Evolutionary conservation across 805 yeast genomes (phyloP).

Genomic region (Pichia cephalocereana): DNA sequence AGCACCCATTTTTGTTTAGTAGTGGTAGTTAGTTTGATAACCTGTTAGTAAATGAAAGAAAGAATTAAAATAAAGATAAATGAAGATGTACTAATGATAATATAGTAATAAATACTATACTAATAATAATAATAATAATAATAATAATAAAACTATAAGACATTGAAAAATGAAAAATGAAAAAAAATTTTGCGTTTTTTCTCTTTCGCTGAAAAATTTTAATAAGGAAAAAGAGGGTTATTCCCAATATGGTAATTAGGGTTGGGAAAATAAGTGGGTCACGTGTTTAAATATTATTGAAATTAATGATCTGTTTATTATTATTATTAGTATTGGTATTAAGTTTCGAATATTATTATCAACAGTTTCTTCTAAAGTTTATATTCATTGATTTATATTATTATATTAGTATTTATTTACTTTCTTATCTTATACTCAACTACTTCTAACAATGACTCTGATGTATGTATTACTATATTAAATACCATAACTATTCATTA

Average conservation of each 20-base stretch:
- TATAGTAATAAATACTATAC: background rate
- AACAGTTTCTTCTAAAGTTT: too few species aligned
- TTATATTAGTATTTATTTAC: too few species aligned
- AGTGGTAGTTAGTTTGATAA: slow-evolving; percentile 1
- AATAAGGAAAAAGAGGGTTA: background rate
- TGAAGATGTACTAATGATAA: background rate
- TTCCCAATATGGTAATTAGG: background rate
- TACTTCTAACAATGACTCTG: background rate
- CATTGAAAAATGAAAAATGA: background rate
- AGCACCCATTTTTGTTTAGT: slow-evolving; percentile 80
- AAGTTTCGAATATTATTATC: too few species aligned
- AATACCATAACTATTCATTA: too few species aligned
- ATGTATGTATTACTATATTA: background rate
- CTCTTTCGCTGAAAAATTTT: background rate
- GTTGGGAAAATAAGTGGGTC: background rate
- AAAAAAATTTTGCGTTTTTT: background rate
- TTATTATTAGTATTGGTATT: too few species aligned
- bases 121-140: too few species aligned
- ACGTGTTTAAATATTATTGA: too few species aligned
- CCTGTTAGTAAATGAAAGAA: background rate
- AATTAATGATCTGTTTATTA: too few species aligned
- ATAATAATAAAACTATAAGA: background rate
- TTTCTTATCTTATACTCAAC: too few species aligned
- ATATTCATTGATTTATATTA: too few species aligned
- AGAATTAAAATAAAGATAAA: background rate